Percentiles rank a stretch among this genome's conserved stretches.
These are phyloP conservation scores for Dendrobium officinale DNA, from an alignment of 106 monocot species.

Conservation along the genomic window DNA sequence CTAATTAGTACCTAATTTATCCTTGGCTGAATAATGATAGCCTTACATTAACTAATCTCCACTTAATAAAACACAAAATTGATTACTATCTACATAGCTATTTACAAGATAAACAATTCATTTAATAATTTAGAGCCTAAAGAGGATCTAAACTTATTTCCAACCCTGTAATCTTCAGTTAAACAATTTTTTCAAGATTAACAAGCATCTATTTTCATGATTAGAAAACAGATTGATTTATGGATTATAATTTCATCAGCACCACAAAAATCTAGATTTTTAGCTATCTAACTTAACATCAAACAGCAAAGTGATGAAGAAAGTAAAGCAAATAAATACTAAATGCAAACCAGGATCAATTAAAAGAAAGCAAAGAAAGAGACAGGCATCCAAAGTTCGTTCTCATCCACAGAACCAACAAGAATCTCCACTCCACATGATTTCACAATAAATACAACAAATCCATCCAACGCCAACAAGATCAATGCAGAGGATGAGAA, in stretches of 20 bases:
- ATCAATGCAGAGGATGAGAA: neutral
- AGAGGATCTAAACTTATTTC: neutral
- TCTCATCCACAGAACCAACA: too few species aligned
- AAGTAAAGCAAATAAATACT: neutral
- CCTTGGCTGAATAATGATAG: neutral
- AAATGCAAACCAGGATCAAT: too few species aligned
- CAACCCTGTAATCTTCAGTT: neutral
- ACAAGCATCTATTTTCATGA: neutral
- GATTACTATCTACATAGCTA: neutral
- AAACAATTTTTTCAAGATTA: conserved; percentile 8
- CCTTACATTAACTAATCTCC: neutral
- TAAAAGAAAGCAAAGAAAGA: too few species aligned
- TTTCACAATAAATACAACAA: too few species aligned
- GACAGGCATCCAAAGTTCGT: too few species aligned
- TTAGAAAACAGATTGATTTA: neutral
- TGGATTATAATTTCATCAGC: neutral
- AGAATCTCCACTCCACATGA: too few species aligned
- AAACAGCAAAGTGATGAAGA: neutral
- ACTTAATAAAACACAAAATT: neutral
- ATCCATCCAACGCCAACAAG: too few species aligned
- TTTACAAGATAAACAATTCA: neutral
- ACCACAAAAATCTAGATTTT: neutral
- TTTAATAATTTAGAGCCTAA: neutral
- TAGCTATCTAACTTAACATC: too few species aligned
- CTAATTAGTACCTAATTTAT: neutral